Conservation (phyloP, 2,329 filamentous ascomycete genomes). For the Beauveria varroae region DNA sequence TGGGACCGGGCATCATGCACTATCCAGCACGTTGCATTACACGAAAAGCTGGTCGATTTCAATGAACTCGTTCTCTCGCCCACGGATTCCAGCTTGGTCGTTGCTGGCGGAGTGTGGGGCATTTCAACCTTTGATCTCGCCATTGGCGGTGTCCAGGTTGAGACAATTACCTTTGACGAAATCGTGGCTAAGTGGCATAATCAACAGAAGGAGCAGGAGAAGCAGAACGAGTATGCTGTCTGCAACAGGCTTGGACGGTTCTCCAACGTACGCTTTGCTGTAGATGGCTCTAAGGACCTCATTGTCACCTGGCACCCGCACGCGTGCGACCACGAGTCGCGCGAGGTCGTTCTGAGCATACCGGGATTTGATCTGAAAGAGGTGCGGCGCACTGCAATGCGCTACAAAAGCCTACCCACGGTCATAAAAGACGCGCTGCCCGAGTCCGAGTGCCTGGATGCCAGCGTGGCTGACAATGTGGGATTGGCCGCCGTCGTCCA, state of each 20-base stretch:
- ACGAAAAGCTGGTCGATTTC: neutral
- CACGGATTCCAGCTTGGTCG: neutral
- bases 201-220: too few species aligned
- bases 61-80: neutral
- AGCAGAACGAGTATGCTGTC: neutral
- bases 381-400: neutral
- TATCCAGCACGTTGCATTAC: neutral
- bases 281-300: neutral
- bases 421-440: neutral
- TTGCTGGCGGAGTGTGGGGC: neutral
- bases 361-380: neutral
- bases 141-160: neutral
- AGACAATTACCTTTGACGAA: neutral
- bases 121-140: neutral
- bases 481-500: neutral
- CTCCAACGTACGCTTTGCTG: neutral
- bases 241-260: neutral
- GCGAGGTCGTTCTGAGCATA: neutral
- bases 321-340: too few species aligned
- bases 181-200: neutral
- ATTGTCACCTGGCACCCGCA: neutral
- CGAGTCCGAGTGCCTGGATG: neutral
- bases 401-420: neutral
- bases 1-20: neutral
- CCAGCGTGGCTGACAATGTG: neutral